A percentile compares a stretch with the other conserved stretches of the same genome.
These are phyloP conservation scores for Ustilago esculenta DNA, from an alignment of 1,284 basidiomycete genomes.

Conservation along the genomic window DNA sequence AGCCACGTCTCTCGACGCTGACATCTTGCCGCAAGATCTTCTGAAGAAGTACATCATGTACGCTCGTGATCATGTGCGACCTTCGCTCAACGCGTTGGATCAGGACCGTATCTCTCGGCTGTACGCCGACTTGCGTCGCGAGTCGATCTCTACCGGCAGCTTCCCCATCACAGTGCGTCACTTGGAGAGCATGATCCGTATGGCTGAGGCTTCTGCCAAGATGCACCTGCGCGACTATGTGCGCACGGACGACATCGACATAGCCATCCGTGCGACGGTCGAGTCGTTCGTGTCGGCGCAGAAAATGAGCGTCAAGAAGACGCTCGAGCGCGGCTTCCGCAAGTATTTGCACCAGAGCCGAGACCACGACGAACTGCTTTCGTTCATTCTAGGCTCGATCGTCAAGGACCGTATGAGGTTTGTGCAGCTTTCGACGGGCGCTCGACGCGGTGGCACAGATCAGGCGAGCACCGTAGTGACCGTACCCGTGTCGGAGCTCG, in stretches of 20 bases:
- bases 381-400: conserved; percentile 91
- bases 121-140: conserved; percentile 94
- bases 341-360: conserved; percentile 94
- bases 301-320: conserved; percentile 98
- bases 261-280: conserved; percentile 94
- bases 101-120: conserved; percentile 94
- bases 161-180: conserved; percentile 98
- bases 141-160: conserved; percentile 94
- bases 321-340: conserved; percentile 87
- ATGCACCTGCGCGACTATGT: conserved; percentile 98
- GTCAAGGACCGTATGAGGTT: conserved; percentile 93
- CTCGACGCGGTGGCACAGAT: conserved; percentile 16
- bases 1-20: conserved; percentile 83
- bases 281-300: conserved; percentile 95
- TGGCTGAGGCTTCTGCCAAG: conserved; percentile 97
- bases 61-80: conserved; percentile 88
- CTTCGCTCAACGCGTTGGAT: conserved; percentile 92
- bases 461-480: conserved; percentile 41
- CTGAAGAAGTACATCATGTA: conserved; percentile 99
- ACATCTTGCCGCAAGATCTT: conserved; percentile 95
- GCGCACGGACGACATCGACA: conserved; percentile 92
- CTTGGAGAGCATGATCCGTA: conserved; percentile 98
- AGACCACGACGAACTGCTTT: conserved; percentile 91
- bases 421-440: conserved; percentile 67
- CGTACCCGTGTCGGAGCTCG: conserved; percentile 61